These are phyloP conservation scores for Elsinoe arachidis DNA, from an alignment of 2,329 filamentous ascomycete genomes.

Conservation along the genomic window DNA sequence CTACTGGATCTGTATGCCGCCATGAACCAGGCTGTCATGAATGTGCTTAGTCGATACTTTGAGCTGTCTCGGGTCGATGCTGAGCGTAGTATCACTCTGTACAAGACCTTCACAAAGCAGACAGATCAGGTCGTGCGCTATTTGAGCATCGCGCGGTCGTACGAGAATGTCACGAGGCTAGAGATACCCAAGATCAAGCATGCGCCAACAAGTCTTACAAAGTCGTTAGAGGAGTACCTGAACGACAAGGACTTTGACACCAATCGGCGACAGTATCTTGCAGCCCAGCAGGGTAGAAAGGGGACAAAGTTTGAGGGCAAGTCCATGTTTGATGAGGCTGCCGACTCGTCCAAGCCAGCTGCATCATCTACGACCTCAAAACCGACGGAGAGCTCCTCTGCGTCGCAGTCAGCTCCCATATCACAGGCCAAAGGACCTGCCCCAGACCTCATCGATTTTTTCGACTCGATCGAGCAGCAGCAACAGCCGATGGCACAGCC, in stretches of 20 bases:
- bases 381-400: slow-evolving; percentile 28
- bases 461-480: slow-evolving; percentile 84
- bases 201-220: slow-evolving; percentile 82
- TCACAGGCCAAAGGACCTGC: slow-evolving; percentile 51
- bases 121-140: slow-evolving; percentile 91
- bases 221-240: slow-evolving; percentile 87
- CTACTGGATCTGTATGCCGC: slow-evolving; percentile 84
- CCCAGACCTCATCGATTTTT: slow-evolving; percentile 85
- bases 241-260: slow-evolving; percentile 92
- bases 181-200: slow-evolving; percentile 97
- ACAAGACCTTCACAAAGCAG: slow-evolving; percentile 82
- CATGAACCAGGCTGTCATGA: slow-evolving; percentile 95
- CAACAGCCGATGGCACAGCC: slow-evolving; percentile 52
- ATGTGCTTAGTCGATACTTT: slow-evolving; percentile 92
- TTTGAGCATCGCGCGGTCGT: slow-evolving; percentile 75
- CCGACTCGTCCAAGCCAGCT: slow-evolving; percentile 20
- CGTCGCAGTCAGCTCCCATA: slow-evolving; percentile 18
- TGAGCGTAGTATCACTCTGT: slow-evolving; percentile 82
- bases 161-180: slow-evolving; percentile 83
- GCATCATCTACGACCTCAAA: slow-evolving; percentile 27
- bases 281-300: slow-evolving; percentile 69
- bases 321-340: slow-evolving; percentile 20
- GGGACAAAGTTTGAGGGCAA: slow-evolving; percentile 36
- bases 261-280: slow-evolving; percentile 83
- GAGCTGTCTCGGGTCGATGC: slow-evolving; percentile 95